Evolutionary conservation across 2,329 filamentous ascomycete genomes (phyloP).

Genomic region (Hypoxylon sp.): DNA sequence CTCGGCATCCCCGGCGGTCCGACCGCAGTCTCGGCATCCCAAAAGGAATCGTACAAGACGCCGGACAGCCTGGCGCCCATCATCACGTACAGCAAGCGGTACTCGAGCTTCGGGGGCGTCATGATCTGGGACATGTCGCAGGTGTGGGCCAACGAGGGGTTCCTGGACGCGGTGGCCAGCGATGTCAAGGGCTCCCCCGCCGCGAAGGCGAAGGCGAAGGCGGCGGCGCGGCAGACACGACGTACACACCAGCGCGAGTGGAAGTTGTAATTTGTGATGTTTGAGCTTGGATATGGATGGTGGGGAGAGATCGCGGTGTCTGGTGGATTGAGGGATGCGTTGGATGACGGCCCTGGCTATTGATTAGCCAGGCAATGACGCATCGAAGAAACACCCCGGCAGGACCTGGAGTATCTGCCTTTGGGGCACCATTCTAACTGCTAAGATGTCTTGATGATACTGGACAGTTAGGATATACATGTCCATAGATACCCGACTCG

Average conservation of each 20-base stretch:
- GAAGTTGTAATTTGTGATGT: slow-evolving; percentile 3
- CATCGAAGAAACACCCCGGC: not conserved
- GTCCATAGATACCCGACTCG: slow-evolving; percentile 33
- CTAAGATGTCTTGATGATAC: slow-evolving; percentile 1
- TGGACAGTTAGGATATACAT: slow-evolving; percentile 10
- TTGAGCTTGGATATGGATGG: not conserved
- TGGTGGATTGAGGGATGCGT: not conserved
- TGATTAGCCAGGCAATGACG: not conserved
- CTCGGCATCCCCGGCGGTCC: slow-evolving; percentile 70
- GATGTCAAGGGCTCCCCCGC: slow-evolving; percentile 30
- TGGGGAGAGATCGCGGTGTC: not conserved
- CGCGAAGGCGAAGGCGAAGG: slow-evolving; percentile 15
- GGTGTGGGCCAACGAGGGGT: slow-evolving; percentile 68
- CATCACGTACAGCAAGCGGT: slow-evolving; percentile 67
- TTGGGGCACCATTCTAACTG: slow-evolving; percentile 2
- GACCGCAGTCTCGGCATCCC: slow-evolving; percentile 64
- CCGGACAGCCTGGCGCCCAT: slow-evolving; percentile 62
- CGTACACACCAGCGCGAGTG: slow-evolving; percentile 36
- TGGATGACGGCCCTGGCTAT: not conserved
- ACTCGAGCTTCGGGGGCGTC: slow-evolving; percentile 72
- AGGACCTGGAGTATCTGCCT: not conserved
- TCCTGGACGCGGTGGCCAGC: slow-evolving; percentile 61
- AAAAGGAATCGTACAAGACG: slow-evolving; percentile 59
- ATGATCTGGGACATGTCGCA: slow-evolving; percentile 79
- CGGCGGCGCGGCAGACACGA: slow-evolving; percentile 2